Base-by-base conservation (phyloP, 2,329 filamentous ascomycete species). In the Colletotrichum phormii region DNA sequence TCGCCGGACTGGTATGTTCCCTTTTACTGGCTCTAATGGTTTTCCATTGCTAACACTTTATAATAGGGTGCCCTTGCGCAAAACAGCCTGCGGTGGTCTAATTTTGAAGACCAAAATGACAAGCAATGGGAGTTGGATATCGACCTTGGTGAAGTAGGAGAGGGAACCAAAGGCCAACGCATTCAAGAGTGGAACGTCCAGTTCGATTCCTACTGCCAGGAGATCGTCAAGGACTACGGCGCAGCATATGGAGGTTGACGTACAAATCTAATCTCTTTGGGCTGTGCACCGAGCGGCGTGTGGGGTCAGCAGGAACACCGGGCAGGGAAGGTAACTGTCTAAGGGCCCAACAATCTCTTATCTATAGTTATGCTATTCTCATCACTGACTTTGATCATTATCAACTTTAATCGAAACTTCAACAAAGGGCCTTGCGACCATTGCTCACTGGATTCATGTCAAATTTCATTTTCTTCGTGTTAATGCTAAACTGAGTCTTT, bases 41-140 rank as follows among this genome's bases (percentile, higher is more conserved):
- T 49, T 11, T n/a, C 1, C 18, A 18, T n/a, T 49, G 0, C 8
- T 49, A 1, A 49, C 42, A 2, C 4, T 1, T 22, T 11, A 0
- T 22, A 1, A 2, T 8, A 49, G 42, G 18, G 42, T 5, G 42
- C 42, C 18, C 42, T 49, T 11, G 42, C 42, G 18, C 42, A 49
- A 5, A 49, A 49, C 42, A 49, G 42, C 42, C 42, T 49, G 18
- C 3, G 42, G 7, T 49, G 42, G 42, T 49, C 42, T 9, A 46
- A 46, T 3, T 46, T 46, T 46, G 42, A 46, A n/a, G 42, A 46
- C 15, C 42, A 46, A 46, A 15, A 46, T 46, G 42, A 46, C 18
- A 46, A n/a, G 18, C 0, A 46, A 46, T 46, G 42, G 42, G 42
- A 7, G 42, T 46, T 46, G 42, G 42, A 46, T n/a, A 46, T 46